Conservation (phyloP, 192 early-diverging fungal species). For the Hyaloraphidium curvatum region DNA sequence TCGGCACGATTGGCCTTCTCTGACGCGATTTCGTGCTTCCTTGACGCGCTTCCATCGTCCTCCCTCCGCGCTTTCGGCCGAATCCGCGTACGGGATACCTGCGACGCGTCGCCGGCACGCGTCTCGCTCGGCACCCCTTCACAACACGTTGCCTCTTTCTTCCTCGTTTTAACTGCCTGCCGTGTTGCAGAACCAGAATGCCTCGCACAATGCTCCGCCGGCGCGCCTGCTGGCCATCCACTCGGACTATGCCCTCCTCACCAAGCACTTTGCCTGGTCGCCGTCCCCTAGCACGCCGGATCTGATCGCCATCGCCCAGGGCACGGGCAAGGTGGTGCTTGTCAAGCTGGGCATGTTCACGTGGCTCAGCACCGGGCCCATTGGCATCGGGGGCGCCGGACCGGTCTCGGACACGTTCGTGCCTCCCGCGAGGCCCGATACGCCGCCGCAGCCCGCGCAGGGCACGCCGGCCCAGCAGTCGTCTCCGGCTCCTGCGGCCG, state of each 20-base stretch:
- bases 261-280: constrained; percentile 8
- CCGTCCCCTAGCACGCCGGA: constrained; percentile 2
- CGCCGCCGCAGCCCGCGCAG: too few species aligned
- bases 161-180: too few species aligned
- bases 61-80: neutral
- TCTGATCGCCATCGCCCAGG: constrained; percentile 2
- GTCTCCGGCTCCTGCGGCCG: neutral
- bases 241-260: constrained; percentile 4
- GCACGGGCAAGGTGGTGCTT: constrained; percentile 3
- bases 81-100: neutral
- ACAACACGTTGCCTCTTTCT: neutral
- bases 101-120: neutral
- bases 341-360: neutral
- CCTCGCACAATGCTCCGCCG: neutral
- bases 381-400: too few species aligned
- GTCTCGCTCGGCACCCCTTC: neutral
- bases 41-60: neutral
- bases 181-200: too few species aligned
- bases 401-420: too few species aligned
- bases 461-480: neutral
- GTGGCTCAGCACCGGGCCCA: neutral
- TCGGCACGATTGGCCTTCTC: neutral
- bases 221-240: neutral
- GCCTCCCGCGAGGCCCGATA: too few species aligned
- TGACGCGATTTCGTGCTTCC: neutral